phyloP scores from a whole-genome alignment of 129 eudicot genomes.

The sunflower (Helianthus annuus) region DNA sequence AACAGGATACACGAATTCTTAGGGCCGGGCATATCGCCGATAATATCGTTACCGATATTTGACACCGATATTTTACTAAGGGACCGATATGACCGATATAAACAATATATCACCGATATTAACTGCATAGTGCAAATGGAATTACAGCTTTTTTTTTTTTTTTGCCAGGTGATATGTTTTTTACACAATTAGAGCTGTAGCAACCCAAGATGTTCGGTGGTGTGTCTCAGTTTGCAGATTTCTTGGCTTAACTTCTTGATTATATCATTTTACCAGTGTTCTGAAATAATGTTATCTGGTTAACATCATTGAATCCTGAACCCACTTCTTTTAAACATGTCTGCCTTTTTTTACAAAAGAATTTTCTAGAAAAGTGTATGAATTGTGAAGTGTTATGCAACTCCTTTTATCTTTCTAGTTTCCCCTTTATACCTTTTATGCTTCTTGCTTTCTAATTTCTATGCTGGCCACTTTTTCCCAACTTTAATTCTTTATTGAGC shows the following conservation, averaged over 20 bases:
- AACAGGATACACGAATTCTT: too few relatives aligned
- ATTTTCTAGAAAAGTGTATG: conserved; percentile 10
- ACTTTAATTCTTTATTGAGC: conserved; percentile 25
- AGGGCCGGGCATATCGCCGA: too few relatives aligned
- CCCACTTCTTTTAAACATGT: conserved; percentile 19
- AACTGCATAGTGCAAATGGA: too few relatives aligned
- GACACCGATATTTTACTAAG: too few relatives aligned
- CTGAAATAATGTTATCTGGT: conserved; percentile 4
- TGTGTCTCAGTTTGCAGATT: conserved; percentile 25
- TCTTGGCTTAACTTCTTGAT: conserved; percentile 19
- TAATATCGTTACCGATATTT: too few relatives aligned
- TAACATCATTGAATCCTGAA: conserved; percentile 25
- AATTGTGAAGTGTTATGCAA: conserved; percentile 14
- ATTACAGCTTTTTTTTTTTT: conserved; percentile 8
- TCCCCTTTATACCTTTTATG: conserved; percentile 28
- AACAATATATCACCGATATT: too few relatives aligned
- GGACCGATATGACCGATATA: too few relatives aligned
- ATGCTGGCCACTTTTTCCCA: conserved; percentile 35
- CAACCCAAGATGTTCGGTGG: conserved; percentile 13
- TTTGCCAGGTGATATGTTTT: conserved; percentile 17
- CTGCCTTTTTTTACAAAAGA: conserved; percentile 7
- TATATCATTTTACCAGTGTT: background rate
- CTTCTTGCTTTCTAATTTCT: conserved; percentile 40
- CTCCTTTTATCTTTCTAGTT: conserved; percentile 27
- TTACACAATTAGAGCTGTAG: conserved; percentile 2